These are phyloP conservation scores for Rubia occidens DNA, from an alignment of 305 asterid genomes.

Conservation along the genomic window DNA sequence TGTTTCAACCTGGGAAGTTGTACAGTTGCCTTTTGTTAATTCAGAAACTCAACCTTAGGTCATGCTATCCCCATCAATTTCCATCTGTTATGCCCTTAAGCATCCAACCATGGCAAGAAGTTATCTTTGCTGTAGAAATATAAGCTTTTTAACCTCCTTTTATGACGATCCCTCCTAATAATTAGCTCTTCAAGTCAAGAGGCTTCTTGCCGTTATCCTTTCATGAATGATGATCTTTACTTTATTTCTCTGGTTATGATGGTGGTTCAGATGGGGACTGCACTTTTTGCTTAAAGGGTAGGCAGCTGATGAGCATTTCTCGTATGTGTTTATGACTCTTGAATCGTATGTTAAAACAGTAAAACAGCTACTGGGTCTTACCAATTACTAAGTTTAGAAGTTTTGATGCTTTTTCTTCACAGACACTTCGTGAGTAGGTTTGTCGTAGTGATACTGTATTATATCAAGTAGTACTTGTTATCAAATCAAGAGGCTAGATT, in stretches of 20 bases:
- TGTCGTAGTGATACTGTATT: not conserved
- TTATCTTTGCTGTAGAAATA: not conserved
- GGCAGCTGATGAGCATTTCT: not conserved
- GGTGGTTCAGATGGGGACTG: not conserved
- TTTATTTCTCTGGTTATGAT: not conserved
- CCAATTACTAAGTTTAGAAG: not conserved
- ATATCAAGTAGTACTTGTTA: not conserved
- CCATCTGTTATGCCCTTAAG: not conserved
- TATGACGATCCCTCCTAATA: not conserved
- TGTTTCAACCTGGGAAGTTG: not conserved
- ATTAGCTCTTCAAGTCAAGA: not conserved
- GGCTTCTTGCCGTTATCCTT: not conserved
- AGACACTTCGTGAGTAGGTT: not conserved
- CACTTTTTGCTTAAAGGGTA: not conserved
- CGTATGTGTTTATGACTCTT: not conserved
- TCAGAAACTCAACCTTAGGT: not conserved
- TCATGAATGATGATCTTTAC: not conserved
- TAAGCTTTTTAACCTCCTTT: not conserved
- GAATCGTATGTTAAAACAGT: not conserved
- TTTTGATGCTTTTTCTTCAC: not conserved
- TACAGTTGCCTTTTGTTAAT: constrained; percentile 6
- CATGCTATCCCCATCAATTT: not conserved
- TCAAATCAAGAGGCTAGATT: not conserved
- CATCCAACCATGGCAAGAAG: constrained; percentile 6
- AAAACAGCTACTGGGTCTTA: not conserved